phyloP scores from a whole-genome alignment of 2,329 filamentous ascomycete genomes.

The Calonectria hawksworthii region DNA sequence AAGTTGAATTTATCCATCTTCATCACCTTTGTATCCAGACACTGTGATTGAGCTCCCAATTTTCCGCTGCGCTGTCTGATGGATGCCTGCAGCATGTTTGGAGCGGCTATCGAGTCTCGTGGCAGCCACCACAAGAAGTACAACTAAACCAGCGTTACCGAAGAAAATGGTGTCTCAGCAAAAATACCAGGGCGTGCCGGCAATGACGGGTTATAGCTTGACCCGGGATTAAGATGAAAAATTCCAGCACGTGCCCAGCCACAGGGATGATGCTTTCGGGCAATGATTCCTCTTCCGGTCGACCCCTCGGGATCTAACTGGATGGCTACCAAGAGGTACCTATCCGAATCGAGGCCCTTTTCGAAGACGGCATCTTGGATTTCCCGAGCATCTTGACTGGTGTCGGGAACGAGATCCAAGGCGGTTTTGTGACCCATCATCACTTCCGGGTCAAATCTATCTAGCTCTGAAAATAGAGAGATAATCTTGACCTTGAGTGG shows the following conservation, averaged over 20 bases:
- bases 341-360: neutral
- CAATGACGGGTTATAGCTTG: too few relatives aligned
- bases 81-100: neutral
- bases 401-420: neutral
- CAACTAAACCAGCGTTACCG: neutral
- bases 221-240: neutral
- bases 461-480: neutral
- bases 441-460: neutral
- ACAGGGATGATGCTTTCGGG: too few relatives aligned
- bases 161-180: neutral
- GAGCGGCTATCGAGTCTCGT: neutral
- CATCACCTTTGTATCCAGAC: neutral
- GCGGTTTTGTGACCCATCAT: neutral
- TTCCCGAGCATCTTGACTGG: neutral
- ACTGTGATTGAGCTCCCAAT: neutral
- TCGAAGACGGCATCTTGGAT: neutral
- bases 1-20: neutral
- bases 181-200: neutral
- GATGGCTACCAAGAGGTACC: neutral
- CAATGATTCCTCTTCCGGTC: neutral
- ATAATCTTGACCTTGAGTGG: neutral
- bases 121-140: neutral
- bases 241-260: neutral
- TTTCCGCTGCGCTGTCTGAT: neutral
- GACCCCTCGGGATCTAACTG: neutral